Percentiles rank a stretch among this genome's conserved stretches.
Conservation (phyloP, 2,329 filamentous ascomycete species). For the Colletotrichum lupini region DNA sequence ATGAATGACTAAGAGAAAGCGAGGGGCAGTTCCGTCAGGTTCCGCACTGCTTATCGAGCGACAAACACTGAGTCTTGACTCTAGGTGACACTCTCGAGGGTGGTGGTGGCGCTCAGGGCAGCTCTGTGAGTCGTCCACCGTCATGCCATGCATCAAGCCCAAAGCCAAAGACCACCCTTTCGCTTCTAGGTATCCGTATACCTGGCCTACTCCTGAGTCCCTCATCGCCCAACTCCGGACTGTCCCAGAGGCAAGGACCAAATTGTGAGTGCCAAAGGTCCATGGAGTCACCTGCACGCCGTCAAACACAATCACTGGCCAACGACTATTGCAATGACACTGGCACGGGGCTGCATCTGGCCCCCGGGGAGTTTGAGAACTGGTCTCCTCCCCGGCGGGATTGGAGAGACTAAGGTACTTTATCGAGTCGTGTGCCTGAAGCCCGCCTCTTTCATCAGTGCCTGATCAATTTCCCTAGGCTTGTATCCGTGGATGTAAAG, state of each 20-base stretch:
- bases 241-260: background rate
- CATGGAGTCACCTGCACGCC: constrained; percentile 23
- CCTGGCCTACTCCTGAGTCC: too few relatives aligned
- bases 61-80: background rate
- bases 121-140: constrained; percentile 10
- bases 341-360: constrained; percentile 11
- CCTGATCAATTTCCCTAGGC: background rate
- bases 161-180: background rate
- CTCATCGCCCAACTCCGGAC: background rate
- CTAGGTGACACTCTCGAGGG: too few relatives aligned
- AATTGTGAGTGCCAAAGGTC: background rate
- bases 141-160: background rate
- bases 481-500: background rate
- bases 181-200: too few relatives aligned
- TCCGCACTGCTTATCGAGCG: constrained; percentile 6
- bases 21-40: background rate
- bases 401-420: background rate
- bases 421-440: background rate
- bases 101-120: constrained; percentile 30
- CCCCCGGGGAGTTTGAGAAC: background rate
- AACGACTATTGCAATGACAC: constrained; percentile 10
- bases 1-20: background rate
- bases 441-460: background rate
- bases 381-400: background rate
- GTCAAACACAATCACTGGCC: constrained; percentile 10